Evolutionary conservation across 2,329 filamentous ascomycete genomes (phyloP), one percentile per base, ranked within the genome.

Genomic region (Arthrobotrys conoides): DNA sequence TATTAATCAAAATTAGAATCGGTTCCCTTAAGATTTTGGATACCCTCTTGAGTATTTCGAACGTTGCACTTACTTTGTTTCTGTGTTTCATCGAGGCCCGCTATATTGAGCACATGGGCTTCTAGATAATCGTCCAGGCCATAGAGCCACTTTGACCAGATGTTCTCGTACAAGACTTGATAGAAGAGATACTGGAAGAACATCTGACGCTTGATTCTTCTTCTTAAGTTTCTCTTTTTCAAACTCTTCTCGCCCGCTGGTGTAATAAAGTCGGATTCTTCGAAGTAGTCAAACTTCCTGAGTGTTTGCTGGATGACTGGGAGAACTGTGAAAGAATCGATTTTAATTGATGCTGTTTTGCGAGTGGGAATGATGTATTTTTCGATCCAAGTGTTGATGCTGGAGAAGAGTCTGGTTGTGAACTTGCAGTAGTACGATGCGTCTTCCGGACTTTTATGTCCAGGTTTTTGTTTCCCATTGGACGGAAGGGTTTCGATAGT

Each of bases 121-220:
- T 38, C 63, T 0, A 22, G 27, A 6, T 55, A n/a, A 5, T 63
- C 36, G 24, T 49, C 36, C 16, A 72, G 38, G 14, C 75, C 75
- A 53, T 78, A 78, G n/a, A 78, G 30, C 75, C 75, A 78, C 14
- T 69, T 55, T 10, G 48, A 55, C 75, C 75, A 78, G 46, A 78
- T 78, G 22, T 51, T 27, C 6, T 72, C 38, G 14, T 78, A 68
- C 8, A 78, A 20, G 12, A 78, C 48, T 30, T 57, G 61, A 22
- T 78, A 72, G 63, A 78, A 72, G 3, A 78, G 55, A 53, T 72
- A 78, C 36, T 72, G 68, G 55, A 78, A 78, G 68, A 72, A 78
- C n/a, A 69, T 59, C 16, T 65, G 68, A 8, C 68, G 75, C 20
- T 71, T 77, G 24, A 41, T 41, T 10, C 6, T 51, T 33, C 59